Evolutionary conservation across 2,329 filamentous ascomycete species (phyloP).

Genomic region (Aspergillus sp.): DNA sequence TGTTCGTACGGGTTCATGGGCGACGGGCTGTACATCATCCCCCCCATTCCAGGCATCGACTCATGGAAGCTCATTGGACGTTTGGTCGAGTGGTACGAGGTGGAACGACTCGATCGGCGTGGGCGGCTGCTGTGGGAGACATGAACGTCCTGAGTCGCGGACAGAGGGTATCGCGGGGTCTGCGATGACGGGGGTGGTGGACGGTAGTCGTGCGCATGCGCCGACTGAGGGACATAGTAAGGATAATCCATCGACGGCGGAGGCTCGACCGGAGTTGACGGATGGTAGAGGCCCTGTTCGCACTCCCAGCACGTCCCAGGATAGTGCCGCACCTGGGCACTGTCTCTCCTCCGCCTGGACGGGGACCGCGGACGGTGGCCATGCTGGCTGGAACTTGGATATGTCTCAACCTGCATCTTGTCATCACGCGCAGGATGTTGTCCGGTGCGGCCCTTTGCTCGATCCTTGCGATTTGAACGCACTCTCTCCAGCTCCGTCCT

Average conservation of each 20-base stretch:
- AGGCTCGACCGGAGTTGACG: conserved; percentile 21
- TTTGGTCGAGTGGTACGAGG: conserved; percentile 26
- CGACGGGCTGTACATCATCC: conserved; percentile 19
- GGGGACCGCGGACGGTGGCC: conserved; percentile 25
- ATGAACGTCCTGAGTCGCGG: conserved; percentile 22
- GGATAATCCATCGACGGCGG: conserved; percentile 23
- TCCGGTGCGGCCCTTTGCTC: conserved; percentile 19
- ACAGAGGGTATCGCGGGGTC: conserved; percentile 19
- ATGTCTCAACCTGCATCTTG: conserved; percentile 27
- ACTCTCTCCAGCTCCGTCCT: conserved; percentile 18
- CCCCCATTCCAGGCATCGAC: conserved; percentile 21
- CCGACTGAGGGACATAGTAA: conserved; percentile 20
- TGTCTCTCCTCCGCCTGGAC: conserved; percentile 22
- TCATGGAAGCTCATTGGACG: conserved; percentile 34
- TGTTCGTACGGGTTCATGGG: conserved; percentile 23
- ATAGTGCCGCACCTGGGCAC: conserved; percentile 19
- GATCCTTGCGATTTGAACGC: conserved; percentile 24
- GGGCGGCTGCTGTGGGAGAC: conserved; percentile 19
- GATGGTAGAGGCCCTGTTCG: conserved; percentile 26
- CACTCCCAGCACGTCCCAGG: conserved; percentile 28
- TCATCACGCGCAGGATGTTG: conserved; percentile 20
- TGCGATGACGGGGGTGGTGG: conserved; percentile 21
- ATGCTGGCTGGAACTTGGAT: conserved; percentile 21
- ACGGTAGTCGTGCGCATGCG: conserved; percentile 21
- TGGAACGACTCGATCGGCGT: conserved; percentile 21